Base-by-base conservation (phyloP, 805 yeast genomes). In the Yarrowia deformans region DNA sequence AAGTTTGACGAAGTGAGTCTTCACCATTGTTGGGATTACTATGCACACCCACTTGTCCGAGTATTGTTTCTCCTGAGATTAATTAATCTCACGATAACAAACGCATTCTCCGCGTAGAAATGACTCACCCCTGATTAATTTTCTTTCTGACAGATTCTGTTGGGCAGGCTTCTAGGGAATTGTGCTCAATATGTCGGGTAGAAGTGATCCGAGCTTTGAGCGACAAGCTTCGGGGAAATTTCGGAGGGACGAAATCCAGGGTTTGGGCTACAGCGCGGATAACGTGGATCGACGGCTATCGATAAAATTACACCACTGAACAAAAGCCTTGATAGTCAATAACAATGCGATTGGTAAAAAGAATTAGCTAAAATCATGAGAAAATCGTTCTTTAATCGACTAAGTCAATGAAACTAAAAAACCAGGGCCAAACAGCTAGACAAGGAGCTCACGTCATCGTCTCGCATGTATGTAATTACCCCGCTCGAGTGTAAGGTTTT, bases 161-260 rank as follows among this genome's bases (percentile, higher is more conserved):
- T 39, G 60, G 45, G 45, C 60, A 54, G 60, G 60, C 34, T 54
- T 54, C 23, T 19, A 54, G 45, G 34, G 60, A 39, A 54, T 54
- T 39, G 60, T 54, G 45, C 60, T 54, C 60, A 54, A 54, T 39
- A 54, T 54, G 60, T 5, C 45, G 60, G 60, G 34, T 39, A 19
- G 9, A 39, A 19, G 19, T 39, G 35, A 18, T 39, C 60, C 60
- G 64, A 42, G 64, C 29, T 43, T n/a, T 56, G 39, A 7, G 60
- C 60, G 64, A 56, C 39, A 56, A 42, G 49, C 64, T 56, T 56
- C 64, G 64, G 64, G 10, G 64, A 56, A 42, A 42, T 42, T 18
- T 56, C 64, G 64, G 64, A 40, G 63, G 63, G 23, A n/a, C 1
- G 9, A 23, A 29, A 12, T n/a, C 7, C 19, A 56, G 64, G 48